Base-by-base conservation (phyloP, 139 green algal genomes). In the Picochlorum sp. region DNA sequence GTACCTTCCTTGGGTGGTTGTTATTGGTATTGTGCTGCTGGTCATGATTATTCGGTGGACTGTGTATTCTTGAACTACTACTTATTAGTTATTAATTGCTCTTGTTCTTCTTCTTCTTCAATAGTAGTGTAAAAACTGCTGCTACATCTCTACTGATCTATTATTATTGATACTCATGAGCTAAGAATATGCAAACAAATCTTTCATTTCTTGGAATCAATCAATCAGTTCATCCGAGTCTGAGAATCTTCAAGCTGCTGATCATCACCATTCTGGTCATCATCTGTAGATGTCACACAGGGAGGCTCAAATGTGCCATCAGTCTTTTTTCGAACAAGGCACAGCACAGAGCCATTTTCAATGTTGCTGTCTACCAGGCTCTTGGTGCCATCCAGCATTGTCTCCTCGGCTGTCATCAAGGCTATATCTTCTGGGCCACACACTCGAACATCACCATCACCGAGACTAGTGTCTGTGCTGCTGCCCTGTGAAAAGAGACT, bases 1-100 rank as follows among this genome's bases (percentile, higher is more conserved):
- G 68, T 98, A 96, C 67, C 76, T 94, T 45, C 93, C 93, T 0
- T 56, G 95, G 4, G 80, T 68, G 7, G 78, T 96, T 4, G 74
- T 98, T 4, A 49, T 70, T 6, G 67, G 66, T 2, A 68, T 95
- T 2, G 68, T 92, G n/a, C 30, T 95, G 50, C 51, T 95, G 11
- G 61, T 94, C 2, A 62, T 95, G 30, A 82, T 71, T 50, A 16
- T 92, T 2, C 70, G 79, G 9, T 65, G 56, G 5, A 66, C 45
- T 16, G 80, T 85, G 31, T 90, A 76, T 31, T 38, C n/a, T 14
- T n/a, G 23, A 38, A 37, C 28, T 6, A 30, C 24, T 28, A 28
- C 2, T 28, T 0, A 0, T 28, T 28, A 28, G 3, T 28, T n/a
- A n/a, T n/a, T 28, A 28, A 30, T 30, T 30, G 28, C 28, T 30